Conservation (phyloP, 352 stramenopile species). For the Pythium sukuiense region DNA sequence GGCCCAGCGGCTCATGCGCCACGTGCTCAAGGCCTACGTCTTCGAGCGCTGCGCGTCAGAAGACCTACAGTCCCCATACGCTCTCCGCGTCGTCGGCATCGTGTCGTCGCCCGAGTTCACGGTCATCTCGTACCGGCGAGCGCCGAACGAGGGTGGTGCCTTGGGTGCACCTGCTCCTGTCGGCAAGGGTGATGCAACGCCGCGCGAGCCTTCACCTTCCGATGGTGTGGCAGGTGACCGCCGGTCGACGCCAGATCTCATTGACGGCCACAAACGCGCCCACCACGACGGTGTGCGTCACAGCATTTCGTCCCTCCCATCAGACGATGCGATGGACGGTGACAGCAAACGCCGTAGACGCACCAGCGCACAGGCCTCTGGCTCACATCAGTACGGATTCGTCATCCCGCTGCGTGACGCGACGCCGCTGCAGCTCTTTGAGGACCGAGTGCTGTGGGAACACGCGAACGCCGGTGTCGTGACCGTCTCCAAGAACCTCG, state of each 20-base stretch:
- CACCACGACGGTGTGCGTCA: neutral
- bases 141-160: constrained; percentile 29
- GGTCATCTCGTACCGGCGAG: constrained; percentile 70
- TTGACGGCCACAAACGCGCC: constrained; percentile 5
- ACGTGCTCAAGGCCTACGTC: constrained; percentile 48
- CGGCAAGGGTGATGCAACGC: constrained; percentile 21
- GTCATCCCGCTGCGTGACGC: constrained; percentile 12
- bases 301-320: neutral
- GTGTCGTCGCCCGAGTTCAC: constrained; percentile 64
- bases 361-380: neutral
- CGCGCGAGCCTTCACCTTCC: constrained; percentile 17
- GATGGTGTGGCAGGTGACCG: neutral
- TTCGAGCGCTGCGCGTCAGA: constrained; percentile 29
- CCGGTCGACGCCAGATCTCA: neutral
- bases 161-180: neutral
- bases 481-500: constrained; percentile 60
- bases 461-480: constrained; percentile 39
- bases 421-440: constrained; percentile 29
- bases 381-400: neutral
- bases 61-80: constrained; percentile 19
- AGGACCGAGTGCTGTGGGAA: constrained; percentile 60
- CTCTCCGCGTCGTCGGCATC: constrained; percentile 52
- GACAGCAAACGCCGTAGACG: constrained; percentile 16
- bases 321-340: constrained; percentile 1
- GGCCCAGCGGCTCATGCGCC: constrained; percentile 42